A percentile compares a stretch with the other conserved stretches of the same genome.
Conservation (phyloP, 2,329 filamentous ascomycete species). For the Coniella vitis region DNA sequence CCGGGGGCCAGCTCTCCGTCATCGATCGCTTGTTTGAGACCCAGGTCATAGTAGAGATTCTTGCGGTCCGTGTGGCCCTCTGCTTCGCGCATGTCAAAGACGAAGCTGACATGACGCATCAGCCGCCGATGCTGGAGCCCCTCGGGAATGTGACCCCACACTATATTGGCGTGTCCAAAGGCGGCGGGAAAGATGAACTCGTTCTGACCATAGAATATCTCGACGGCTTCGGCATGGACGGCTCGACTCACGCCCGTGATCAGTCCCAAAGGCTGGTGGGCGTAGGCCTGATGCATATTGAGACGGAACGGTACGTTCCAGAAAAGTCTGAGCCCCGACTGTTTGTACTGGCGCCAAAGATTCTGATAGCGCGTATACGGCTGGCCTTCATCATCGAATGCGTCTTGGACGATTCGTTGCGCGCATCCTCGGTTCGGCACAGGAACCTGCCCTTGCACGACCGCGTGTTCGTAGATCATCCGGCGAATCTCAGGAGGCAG, state of each 20-base stretch:
- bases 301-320: not conserved
- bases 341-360: not conserved
- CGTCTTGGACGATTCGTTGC: too few relatives aligned
- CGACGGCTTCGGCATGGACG: conserved; percentile 3
- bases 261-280: not conserved
- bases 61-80: not conserved
- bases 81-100: conserved; percentile 11
- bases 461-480: not conserved
- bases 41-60: not conserved
- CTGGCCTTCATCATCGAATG: not conserved
- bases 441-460: not conserved
- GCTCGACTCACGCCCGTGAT: conserved; percentile 4
- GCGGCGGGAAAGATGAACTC: conserved; percentile 10
- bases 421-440: not conserved
- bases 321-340: not conserved
- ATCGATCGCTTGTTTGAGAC: not conserved
- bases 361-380: not conserved
- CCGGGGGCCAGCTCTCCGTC: not conserved
- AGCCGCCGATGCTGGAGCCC: not conserved
- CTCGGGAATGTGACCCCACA: too few relatives aligned
- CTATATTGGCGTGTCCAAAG: too few relatives aligned
- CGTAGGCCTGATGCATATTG: not conserved
- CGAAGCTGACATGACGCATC: conserved; percentile 9
- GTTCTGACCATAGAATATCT: conserved; percentile 4
- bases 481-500: conserved; percentile 9